Percentiles rank a stretch among this genome's conserved stretches.
Conservation (phyloP, 768 basidiomycete genomes). For the Phaeotremella skinneri region DNA sequence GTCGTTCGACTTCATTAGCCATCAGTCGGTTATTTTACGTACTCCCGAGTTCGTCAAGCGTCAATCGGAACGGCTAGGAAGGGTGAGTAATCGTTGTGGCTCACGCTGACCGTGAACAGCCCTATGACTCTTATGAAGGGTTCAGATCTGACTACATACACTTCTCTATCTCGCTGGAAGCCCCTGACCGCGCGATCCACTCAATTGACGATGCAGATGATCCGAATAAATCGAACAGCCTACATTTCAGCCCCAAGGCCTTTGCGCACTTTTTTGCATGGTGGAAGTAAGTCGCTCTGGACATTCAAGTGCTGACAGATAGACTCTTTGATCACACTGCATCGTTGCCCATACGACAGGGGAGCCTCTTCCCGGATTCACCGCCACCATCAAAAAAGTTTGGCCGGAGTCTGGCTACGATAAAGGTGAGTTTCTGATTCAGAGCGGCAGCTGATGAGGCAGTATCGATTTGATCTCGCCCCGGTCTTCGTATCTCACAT, state of each 20-base stretch:
- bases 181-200: slow-evolving; percentile 54
- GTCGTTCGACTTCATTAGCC: slow-evolving; percentile 73
- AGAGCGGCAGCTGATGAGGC: not conserved
- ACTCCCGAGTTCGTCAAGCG: slow-evolving; percentile 35
- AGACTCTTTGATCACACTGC: slow-evolving; percentile 71
- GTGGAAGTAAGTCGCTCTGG: slow-evolving; percentile 58
- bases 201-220: slow-evolving; percentile 17
- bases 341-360: slow-evolving; percentile 82
- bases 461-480: slow-evolving; percentile 73
- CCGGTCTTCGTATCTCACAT: slow-evolving; percentile 79
- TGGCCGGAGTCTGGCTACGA: slow-evolving; percentile 78
- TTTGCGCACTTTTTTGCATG: slow-evolving; percentile 90
- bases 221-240: slow-evolving; percentile 57
- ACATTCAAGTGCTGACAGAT: not conserved
- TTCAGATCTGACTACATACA: slow-evolving; percentile 95
- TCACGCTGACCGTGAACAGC: slow-evolving; percentile 17
- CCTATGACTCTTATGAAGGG: slow-evolving; percentile 71
- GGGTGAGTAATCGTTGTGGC: slow-evolving; percentile 29
- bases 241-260: slow-evolving; percentile 79
- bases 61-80: slow-evolving; percentile 13
- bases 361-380: slow-evolving; percentile 68
- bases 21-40: slow-evolving; percentile 69
- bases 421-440: slow-evolving; percentile 59
- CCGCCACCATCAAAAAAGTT: slow-evolving; percentile 79
- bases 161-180: slow-evolving; percentile 77